Conservation (phyloP, 2,329 filamentous ascomycete species). For the Diaporthe citriasiana region DNA sequence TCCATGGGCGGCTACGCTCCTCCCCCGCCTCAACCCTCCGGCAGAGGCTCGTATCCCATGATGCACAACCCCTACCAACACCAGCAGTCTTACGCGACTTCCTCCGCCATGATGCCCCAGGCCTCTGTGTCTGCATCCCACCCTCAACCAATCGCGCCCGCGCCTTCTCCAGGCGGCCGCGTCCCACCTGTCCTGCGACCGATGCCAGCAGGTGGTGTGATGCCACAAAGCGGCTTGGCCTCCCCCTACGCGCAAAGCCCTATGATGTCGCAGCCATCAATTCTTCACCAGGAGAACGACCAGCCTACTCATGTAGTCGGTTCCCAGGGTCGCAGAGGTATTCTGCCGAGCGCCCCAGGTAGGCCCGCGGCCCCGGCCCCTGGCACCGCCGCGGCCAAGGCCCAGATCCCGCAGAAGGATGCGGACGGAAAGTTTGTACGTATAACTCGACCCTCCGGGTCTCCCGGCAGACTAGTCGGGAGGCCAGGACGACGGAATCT, state of each 20-base stretch:
- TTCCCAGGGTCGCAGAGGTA: slow-evolving; percentile 91
- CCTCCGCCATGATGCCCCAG: slow-evolving; percentile 75
- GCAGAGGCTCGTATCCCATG: slow-evolving; percentile 66
- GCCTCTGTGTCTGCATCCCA: slow-evolving; percentile 76
- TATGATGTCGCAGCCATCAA: slow-evolving; percentile 69
- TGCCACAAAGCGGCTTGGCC: slow-evolving; percentile 69
- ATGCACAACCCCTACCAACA: slow-evolving; percentile 66
- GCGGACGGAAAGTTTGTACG: slow-evolving; percentile 89
- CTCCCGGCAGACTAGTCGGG: background rate
- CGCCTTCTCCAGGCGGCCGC: slow-evolving; percentile 69
- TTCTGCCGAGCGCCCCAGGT: slow-evolving; percentile 90
- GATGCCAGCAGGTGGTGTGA: slow-evolving; percentile 78
- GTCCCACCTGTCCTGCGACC: slow-evolving; percentile 74
- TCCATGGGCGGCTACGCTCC: slow-evolving; percentile 69
- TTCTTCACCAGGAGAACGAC: slow-evolving; percentile 67
- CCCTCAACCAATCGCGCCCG: slow-evolving; percentile 82
- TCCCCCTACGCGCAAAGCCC: slow-evolving; percentile 72
- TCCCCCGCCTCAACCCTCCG: slow-evolving; percentile 61
- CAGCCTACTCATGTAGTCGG: slow-evolving; percentile 93
- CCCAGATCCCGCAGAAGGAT: slow-evolving; percentile 91
- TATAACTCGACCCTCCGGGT: background rate
- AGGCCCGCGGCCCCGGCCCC: slow-evolving; percentile 82
- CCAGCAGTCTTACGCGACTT: slow-evolving; percentile 68
- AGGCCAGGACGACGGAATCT: no score
- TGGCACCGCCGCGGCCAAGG: slow-evolving; percentile 80